Base-by-base conservation (phyloP, 768 basidiomycete species). In the Agrocybe praecox region DNA sequence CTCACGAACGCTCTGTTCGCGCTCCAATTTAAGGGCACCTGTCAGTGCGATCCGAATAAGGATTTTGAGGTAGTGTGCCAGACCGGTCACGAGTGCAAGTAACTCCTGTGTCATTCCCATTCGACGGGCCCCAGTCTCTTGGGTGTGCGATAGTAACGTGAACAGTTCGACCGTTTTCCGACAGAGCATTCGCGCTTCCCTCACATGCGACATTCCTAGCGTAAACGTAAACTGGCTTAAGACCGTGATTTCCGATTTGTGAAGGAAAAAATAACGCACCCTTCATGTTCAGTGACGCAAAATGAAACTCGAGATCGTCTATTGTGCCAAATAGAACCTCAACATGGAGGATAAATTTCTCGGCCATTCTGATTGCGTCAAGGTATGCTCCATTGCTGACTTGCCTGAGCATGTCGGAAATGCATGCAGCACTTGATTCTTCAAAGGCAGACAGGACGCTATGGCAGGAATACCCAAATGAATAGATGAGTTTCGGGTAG, bases 1-100 rank as follows among this genome's bases (percentile, higher is more conserved):
- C 56, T 90, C 88, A 43, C 83, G 79, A 46, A 91, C 86, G 55
- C 82, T 83, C 66, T 92, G 85, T 67, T 99, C 97, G 56, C 95
- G 82, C 74, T 99, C 97, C 29, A 99, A 81, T 74, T 94, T 98
- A 58, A 99, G 82, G 5, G 95, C 93, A 6, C 95, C 96, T 0
- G 97, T 98, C 46, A 99, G 79, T 2, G 97, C 95, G 60, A 99
- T 98, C 49, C 97, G 90, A 61, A 99, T 99, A 52, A 99, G 86
- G 74, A 99, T 98, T 79, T 99, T 99, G 69, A 99, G 88, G 74
- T 99, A 98, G 74, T 99, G 97, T 6, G 97, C 97, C 33, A 99
- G 81, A n/a, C 97, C 96, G 0, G 97, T 99, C 60, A 99, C 97
- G 47, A 99, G 86, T 17, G 96, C 94, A 33, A 98, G 86, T 12